Percentiles rank a stretch among this genome's conserved stretches.
phyloP scores from a whole-genome alignment of 169 alveolate species.

The Pseudocohnilembus persalinus region DNA sequence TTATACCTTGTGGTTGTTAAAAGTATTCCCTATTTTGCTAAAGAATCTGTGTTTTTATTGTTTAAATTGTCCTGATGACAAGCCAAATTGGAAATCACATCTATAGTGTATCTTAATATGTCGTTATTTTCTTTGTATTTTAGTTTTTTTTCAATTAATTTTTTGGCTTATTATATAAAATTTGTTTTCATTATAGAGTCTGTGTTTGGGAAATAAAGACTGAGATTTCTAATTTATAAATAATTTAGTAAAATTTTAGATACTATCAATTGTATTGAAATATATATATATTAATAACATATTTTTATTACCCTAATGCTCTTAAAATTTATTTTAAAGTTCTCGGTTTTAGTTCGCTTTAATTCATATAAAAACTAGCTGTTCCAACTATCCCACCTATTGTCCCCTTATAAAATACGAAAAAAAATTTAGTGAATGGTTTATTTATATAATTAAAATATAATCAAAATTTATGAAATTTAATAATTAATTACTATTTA shows the following conservation, averaged over 20 bases:
- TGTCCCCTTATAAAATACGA: neutral
- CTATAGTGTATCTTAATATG: constrained; percentile 6
- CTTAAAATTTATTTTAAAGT: neutral
- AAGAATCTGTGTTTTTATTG: neutral
- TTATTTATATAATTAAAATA: too few species aligned
- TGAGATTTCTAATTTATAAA: neutral
- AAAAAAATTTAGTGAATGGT: too few species aligned
- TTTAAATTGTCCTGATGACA: constrained; percentile 9
- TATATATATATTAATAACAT: too few species aligned
- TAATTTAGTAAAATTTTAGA: neutral
- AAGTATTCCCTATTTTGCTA: constrained; percentile 13
- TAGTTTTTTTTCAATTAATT: constrained; percentile 2
- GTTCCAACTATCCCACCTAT: neutral
- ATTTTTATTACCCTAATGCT: neutral
- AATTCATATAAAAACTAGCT: neutral
- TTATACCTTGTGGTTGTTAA: neutral
- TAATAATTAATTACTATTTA: neutral
- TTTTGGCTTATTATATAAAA: neutral
- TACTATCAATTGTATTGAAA: too few species aligned
- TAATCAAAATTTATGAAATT: too few species aligned
- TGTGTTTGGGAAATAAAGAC: constrained; percentile 3
- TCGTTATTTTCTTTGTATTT: constrained; percentile 19
- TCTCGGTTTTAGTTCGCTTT: neutral
- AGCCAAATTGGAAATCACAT: constrained; percentile 16
- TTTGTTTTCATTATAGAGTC: neutral